Conservation (phyloP, 2,329 filamentous ascomycete species). For the Colletotrichum coccodes region DNA sequence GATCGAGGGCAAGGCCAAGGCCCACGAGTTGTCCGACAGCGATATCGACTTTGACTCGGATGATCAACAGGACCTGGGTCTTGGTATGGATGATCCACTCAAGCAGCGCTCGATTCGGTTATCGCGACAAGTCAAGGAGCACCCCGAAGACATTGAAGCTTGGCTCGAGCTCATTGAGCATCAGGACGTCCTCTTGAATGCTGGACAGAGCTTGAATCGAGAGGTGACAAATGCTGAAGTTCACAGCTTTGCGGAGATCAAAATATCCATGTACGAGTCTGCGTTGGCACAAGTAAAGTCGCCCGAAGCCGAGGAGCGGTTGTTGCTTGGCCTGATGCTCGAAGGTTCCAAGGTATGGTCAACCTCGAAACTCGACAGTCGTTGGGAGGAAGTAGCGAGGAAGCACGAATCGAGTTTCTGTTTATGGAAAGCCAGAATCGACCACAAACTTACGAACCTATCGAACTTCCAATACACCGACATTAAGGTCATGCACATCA, state of each 20-base stretch:
- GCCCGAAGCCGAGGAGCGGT: slow-evolving; percentile 61
- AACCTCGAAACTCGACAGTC: slow-evolving; percentile 25
- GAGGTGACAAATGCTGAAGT: slow-evolving; percentile 68
- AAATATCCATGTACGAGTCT: slow-evolving; percentile 81
- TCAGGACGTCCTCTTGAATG: slow-evolving; percentile 74
- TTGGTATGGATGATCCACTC: slow-evolving; percentile 54
- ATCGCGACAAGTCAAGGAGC: slow-evolving; percentile 69
- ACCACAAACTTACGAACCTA: slow-evolving; percentile 78
- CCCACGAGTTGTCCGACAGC: slow-evolving; percentile 55
- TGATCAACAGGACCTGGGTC: slow-evolving; percentile 46
- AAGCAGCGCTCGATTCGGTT: slow-evolving; percentile 70
- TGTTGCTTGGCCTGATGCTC: slow-evolving; percentile 76
- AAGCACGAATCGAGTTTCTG: slow-evolving; percentile 66
- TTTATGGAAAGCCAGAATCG: slow-evolving; percentile 79
- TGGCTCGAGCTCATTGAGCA: slow-evolving; percentile 86
- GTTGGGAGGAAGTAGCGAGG: slow-evolving; percentile 53
- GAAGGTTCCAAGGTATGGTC: slow-evolving; percentile 82
- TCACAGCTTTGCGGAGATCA: slow-evolving; percentile 80
- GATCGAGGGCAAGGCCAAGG: slow-evolving; percentile 71
- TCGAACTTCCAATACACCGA: slow-evolving; percentile 74
- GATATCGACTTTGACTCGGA: slow-evolving; percentile 61
- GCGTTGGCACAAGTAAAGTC: slow-evolving; percentile 69
- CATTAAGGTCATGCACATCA: slow-evolving; percentile 67
- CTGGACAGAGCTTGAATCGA: slow-evolving; percentile 54
- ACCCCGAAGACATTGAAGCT: slow-evolving; percentile 73